These are phyloP conservation scores for Tetrahymena malaccensis DNA, from an alignment of 73 alveolate species.

Conservation along the genomic window DNA sequence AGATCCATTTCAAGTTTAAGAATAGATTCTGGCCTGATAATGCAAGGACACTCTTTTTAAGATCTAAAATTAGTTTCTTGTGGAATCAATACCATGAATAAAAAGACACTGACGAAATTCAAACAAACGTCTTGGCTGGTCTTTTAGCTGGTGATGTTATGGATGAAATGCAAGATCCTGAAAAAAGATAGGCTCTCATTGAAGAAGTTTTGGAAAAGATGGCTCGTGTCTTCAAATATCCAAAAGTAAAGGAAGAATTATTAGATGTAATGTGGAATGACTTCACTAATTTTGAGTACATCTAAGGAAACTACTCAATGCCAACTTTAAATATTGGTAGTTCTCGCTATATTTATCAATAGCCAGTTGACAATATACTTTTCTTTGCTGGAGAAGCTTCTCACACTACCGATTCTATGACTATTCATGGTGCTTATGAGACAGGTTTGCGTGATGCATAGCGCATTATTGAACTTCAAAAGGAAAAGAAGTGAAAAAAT, in stretches of 20 bases:
- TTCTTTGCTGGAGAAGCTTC: not conserved
- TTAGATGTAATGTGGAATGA: not conserved
- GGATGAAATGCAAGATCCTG: not conserved
- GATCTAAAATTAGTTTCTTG: not conserved
- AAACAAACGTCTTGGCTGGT: not conserved
- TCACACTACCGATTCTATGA: not conserved
- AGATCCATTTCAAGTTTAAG: not conserved
- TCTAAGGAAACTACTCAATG: not conserved
- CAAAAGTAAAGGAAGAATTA: not conserved
- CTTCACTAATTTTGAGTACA: not conserved
- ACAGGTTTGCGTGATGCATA: not conserved
- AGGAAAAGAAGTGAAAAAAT: not conserved
- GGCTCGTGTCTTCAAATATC: not conserved
- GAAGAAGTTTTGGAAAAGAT: not conserved
- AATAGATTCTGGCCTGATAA: not conserved
- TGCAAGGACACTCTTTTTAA: not conserved
- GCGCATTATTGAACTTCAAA: not conserved
- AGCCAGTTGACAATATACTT: not conserved
- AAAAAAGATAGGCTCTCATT: not conserved
- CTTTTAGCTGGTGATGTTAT: not conserved
- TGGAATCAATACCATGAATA: not conserved
- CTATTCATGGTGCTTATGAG: not conserved
- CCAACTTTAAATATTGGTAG: not conserved
- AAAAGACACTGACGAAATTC: not conserved
- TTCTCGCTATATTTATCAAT: not conserved